Base-by-base conservation (phyloP, 768 basidiomycete species). In the Rhizopogon sp. region DNA sequence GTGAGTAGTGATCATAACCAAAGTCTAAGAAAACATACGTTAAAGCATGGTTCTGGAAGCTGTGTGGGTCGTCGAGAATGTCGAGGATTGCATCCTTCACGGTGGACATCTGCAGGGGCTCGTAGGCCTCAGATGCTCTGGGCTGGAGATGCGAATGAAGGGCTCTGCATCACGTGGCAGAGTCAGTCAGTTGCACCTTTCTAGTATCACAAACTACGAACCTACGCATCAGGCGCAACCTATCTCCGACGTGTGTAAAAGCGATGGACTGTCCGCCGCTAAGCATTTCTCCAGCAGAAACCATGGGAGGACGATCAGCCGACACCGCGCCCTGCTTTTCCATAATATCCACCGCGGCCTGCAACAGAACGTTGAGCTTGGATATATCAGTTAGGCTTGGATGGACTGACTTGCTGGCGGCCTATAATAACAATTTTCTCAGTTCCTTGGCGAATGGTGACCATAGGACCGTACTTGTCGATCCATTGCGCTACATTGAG, bases 291-390 rank as follows among this genome's bases (percentile, higher is more conserved):
- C 81, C 81, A 0, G 77, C 81, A 1, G 82, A 73, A 29, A 83
- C 77, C 22, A 67, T 73, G 1, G 65, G 60, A 3, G 82, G 81
- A 50, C 81, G 64, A 61, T 83, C 82, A 1, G 69, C 76, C 11
- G 76, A 64, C 0, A 66, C 58, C 1, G 76, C 75, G 0, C 81
- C 81, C 59, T 82, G 79, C 56, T 78, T 78, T 62, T 84, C 82
- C 80, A 84, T 79, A 50, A 83, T 77, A 2, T 83, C 80, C 1
- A 81, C 71, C 0, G 81, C 79, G 0, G 80, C 80, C 60, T 81
- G 70, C 41, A 73, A 58, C 13, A 33, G 37, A 42, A 25, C 51
- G 37, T 44, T 39, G 16, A 20, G 46, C 25, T 5, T 16, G 11
- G 14, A 6, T 11, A 9, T 28, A 7, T 17, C 7, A 49, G 28